Evolutionary conservation across 495 filamentous ascomycete species (phyloP), one percentile per base, ranked within the genome.

Genomic region (Venustampulla echinocandica): DNA sequence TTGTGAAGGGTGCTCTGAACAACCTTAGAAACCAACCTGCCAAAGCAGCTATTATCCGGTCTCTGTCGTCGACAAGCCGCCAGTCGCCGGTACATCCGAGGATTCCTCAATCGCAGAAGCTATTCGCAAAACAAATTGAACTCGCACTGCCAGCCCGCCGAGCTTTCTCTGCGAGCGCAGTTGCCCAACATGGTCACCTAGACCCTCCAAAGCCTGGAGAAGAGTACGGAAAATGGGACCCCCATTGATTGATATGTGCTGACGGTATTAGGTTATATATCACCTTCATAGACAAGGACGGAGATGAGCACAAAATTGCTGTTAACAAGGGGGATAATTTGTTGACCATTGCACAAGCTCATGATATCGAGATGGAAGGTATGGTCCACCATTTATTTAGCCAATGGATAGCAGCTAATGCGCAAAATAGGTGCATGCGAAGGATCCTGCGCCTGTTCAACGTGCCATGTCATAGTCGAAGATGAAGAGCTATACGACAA

Each of bases 291-390:
- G 89, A 96, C 65, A 97, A 97, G 64, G 89, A 97, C n/a, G 79
- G 79, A 18, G 68, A 73, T 2, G 71, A 78, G 56, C 74, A 85
- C 59, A 82, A 79, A 36, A 75, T 95, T 57, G 80, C 85, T 54
- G 89, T 95, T 10, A 68, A 79, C 3, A 77, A 81, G 58, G 93
- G 92, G 23, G 86, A 95, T 62, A 97, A 98, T 61, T 65, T 98
- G 40, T 70, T 98, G 25, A 88, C 95, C 55, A 92, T 98, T 54
- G 92, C 92, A 14, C 90, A 96, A 65, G 84, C 82, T 25, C 77
- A 97, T 65, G 92, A 97, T 58, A 65, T 98, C 10, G 92, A 98
- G 64, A 96, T 98, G 90, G 92, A 98, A 71, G 92, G 79, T 80
- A 63, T 49, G 56, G 45, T 20, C 1, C 14, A 1, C 18, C n/a